Evolutionary conservation across 2,329 filamentous ascomycete species (phyloP).

Genomic region (Fusarium paranaense): DNA sequence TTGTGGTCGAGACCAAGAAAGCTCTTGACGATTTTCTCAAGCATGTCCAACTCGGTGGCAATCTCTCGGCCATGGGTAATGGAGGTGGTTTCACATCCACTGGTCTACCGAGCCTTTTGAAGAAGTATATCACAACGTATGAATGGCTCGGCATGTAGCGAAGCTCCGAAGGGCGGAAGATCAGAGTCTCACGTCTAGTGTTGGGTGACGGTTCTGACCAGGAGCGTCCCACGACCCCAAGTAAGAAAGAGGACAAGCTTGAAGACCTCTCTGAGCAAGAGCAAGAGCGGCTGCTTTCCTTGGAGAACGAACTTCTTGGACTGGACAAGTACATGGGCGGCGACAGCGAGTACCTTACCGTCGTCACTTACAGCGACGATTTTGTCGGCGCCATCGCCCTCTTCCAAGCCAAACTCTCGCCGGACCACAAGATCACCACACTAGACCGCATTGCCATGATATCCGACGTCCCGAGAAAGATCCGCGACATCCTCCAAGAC

Average conservation of each 20-base stretch:
- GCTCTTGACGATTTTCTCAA: constrained; percentile 3
- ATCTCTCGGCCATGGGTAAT: not conserved
- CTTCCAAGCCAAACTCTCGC: not conserved
- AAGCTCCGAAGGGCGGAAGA: constrained; percentile 5
- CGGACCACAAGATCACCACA: not conserved
- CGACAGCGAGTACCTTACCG: constrained; percentile 4
- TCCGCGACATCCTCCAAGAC: not conserved
- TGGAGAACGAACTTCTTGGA: constrained; percentile 10
- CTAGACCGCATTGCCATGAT: constrained; percentile 8
- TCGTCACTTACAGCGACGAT: constrained; percentile 6
- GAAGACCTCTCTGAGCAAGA: not conserved
- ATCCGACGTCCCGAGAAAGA: not conserved
- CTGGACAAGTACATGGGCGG: constrained; percentile 10
- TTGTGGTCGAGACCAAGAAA: constrained; percentile 5
- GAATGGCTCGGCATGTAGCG: constrained; percentile 15
- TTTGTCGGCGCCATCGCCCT: constrained; percentile 7
- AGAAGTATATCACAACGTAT: constrained; percentile 3
- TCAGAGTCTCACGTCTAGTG: not conserved
- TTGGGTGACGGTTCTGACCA: not conserved
- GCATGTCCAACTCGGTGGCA: not conserved
- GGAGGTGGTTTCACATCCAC: not conserved
- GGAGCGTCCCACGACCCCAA: not conserved
- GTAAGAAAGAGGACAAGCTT: not conserved
- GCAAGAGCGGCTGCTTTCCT: not conserved
- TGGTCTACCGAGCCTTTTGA: not conserved